Percentiles rank a stretch among this genome's conserved stretches.
These are phyloP conservation scores for Eutrema japonicum DNA, from an alignment of 345 rosid genomes.

Conservation along the genomic window DNA sequence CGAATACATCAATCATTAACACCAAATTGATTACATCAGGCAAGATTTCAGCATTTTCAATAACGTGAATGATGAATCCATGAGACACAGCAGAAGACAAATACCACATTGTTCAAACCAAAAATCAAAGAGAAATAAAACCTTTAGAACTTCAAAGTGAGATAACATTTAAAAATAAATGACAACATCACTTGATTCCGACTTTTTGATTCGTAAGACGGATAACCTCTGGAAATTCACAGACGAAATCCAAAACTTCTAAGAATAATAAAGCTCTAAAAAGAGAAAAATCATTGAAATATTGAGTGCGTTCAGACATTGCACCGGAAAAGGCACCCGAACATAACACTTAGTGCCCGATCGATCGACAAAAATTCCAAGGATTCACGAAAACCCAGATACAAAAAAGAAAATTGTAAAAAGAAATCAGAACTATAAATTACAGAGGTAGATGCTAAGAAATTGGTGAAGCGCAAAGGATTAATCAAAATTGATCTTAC, in stretches of 20 bases:
- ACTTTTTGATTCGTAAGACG: constrained; percentile 1
- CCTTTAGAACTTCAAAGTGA: background rate
- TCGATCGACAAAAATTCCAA: constrained; percentile 20
- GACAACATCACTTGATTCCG: background rate
- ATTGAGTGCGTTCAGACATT: background rate
- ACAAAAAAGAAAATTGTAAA: background rate
- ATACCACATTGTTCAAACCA: constrained; percentile 3
- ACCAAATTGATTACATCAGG: background rate
- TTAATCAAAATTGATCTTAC: constrained; percentile 6
- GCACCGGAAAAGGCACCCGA: background rate
- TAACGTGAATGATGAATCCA: constrained; percentile 11
- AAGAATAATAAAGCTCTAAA: constrained; percentile 3
- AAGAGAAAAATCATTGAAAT: background rate
- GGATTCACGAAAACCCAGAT: constrained; percentile 9
- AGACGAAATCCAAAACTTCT: constrained; percentile 11
- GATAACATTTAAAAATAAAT: background rate
- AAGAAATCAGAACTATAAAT: background rate
- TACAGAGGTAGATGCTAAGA: background rate
- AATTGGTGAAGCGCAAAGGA: background rate
- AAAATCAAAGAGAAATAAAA: background rate
- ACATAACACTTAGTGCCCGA: background rate
- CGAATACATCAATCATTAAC: background rate
- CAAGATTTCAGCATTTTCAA: background rate
- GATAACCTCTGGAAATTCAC: background rate
- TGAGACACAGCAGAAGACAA: background rate